A percentile compares a stretch with the other conserved stretches of the same genome.
Conservation (phyloP, 345 rosid species). For the Eutrema japonicum region DNA sequence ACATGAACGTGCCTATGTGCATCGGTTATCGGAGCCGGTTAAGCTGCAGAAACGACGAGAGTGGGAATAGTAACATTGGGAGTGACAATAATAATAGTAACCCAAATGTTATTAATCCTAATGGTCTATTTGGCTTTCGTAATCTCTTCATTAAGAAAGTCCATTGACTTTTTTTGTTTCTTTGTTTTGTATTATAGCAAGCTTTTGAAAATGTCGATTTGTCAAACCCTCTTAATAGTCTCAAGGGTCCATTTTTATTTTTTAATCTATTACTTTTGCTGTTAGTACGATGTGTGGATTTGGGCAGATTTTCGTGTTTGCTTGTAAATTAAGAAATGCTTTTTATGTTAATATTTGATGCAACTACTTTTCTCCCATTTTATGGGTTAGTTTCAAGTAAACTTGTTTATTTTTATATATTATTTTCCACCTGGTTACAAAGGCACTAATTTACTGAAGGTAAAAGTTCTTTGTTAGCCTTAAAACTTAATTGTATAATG, state of each 20-base stretch:
- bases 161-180: slow-evolving; percentile 40
- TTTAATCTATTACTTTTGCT: slow-evolving; percentile 29
- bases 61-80: slow-evolving; percentile 41
- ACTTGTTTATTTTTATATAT: not conserved
- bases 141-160: slow-evolving; percentile 74
- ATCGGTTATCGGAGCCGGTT: slow-evolving; percentile 70
- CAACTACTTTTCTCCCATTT: not conserved
- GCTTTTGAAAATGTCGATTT: slow-evolving; percentile 12
- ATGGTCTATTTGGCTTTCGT: slow-evolving; percentile 62
- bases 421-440: not conserved
- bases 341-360: not conserved
- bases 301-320: slow-evolving; percentile 26
- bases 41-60: slow-evolving; percentile 63
- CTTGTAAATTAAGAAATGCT: slow-evolving; percentile 33
- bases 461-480: not conserved
- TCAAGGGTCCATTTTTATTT: slow-evolving; percentile 28
- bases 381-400: not conserved
- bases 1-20: slow-evolving; percentile 49
- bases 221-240: slow-evolving; percentile 17
- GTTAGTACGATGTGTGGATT: slow-evolving; percentile 39
- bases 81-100: slow-evolving; percentile 11
- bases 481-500: not conserved
- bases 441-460: not conserved
- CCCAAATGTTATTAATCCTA: slow-evolving; percentile 34
- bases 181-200: not conserved